phyloP scores from a whole-genome alignment of 2,329 filamentous ascomycete species.

The Claviceps sp. region DNA sequence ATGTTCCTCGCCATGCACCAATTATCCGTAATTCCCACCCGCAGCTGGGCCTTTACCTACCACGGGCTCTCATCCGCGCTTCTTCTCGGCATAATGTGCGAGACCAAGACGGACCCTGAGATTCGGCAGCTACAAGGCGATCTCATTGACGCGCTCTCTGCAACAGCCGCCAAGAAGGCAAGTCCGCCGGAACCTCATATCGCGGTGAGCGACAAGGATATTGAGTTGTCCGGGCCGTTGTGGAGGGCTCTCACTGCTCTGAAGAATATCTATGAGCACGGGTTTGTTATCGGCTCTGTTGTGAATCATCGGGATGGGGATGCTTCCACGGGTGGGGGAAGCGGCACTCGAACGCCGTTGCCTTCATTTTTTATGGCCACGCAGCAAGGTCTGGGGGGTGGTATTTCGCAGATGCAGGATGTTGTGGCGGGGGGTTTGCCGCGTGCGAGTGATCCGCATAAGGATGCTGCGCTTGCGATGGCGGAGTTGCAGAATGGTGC shows the following conservation, averaged over 20 bases:
- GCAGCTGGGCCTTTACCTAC: constrained; percentile 56
- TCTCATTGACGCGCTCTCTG: constrained; percentile 48
- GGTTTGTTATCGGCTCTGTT: constrained; percentile 37
- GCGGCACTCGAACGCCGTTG: constrained; percentile 31
- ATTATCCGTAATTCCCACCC: constrained; percentile 50
- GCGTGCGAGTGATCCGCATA: constrained; percentile 34
- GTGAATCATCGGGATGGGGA: constrained; percentile 33
- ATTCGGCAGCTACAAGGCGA: constrained; percentile 51
- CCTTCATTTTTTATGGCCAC: constrained; percentile 12
- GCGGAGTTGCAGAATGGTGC: constrained; percentile 49
- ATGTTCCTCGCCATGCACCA: constrained; percentile 61
- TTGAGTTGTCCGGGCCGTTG: constrained; percentile 47
- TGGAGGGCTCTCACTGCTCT: constrained; percentile 47
- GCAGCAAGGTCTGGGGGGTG: constrained; percentile 9
- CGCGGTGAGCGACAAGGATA: constrained; percentile 42
- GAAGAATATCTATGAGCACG: constrained; percentile 54
- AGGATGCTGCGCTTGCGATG: constrained; percentile 51
- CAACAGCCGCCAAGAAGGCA: constrained; percentile 49
- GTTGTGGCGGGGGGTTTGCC: constrained; percentile 11
- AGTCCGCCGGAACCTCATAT: constrained; percentile 40
- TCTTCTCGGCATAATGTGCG: constrained; percentile 47
- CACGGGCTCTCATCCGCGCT: constrained; percentile 53
- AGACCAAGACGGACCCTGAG: constrained; percentile 50
- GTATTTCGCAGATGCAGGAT: constrained; percentile 14
- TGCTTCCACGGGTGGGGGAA: constrained; percentile 27